Percentiles rank a stretch among this genome's conserved stretches.
Evolutionary conservation across 495 filamentous ascomycete genomes (phyloP).

Genomic region (Zalerion maritima): DNA sequence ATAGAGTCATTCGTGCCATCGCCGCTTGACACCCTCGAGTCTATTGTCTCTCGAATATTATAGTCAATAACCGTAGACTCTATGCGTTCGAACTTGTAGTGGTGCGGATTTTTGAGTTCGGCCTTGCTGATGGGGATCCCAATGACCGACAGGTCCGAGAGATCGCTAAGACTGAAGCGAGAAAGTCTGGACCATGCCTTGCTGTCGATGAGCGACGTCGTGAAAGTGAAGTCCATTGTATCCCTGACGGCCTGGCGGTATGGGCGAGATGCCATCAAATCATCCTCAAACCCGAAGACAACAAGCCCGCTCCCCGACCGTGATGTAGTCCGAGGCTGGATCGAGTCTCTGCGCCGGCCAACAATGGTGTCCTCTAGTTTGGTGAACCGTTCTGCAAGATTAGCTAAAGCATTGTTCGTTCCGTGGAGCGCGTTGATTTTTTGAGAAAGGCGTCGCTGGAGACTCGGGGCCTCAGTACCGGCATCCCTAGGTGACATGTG

Average conservation of each 20-base stretch:
- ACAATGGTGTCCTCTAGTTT: conserved; percentile 8
- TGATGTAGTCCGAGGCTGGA: no score
- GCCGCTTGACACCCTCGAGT: no score
- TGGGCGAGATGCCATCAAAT: conserved; percentile 9
- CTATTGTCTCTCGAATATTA: conserved; percentile 1
- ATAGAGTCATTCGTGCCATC: no score
- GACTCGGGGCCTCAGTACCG: no score
- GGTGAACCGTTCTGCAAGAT: conserved; percentile 7
- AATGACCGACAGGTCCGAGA: conserved; percentile 11
- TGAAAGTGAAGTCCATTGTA: conserved; percentile 12
- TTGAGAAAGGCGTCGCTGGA: conserved; percentile 1
- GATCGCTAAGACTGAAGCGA: conserved; percentile 7
- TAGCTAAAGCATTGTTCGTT: conserved; percentile 4
- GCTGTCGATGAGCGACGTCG: conserved; percentile 7
- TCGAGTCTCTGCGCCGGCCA: no score
- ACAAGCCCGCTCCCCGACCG: conserved; percentile 1
- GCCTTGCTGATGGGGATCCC: conserved; percentile 8
- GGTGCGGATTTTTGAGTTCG: conserved; percentile 10
- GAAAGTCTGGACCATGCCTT: conserved; percentile 10
- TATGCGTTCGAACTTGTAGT: conserved; percentile 8
- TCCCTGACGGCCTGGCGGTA: conserved; percentile 10
- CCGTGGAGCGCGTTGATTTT: conserved; percentile 5
- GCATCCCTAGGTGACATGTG: no score
- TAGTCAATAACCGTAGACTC: no score
- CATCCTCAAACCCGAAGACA: conserved; percentile 8